A percentile compares a stretch with the other conserved stretches of the same genome.
Conservation (phyloP, 2,329 filamentous ascomycete species). For the Colletotrichum tofieldiae region DNA sequence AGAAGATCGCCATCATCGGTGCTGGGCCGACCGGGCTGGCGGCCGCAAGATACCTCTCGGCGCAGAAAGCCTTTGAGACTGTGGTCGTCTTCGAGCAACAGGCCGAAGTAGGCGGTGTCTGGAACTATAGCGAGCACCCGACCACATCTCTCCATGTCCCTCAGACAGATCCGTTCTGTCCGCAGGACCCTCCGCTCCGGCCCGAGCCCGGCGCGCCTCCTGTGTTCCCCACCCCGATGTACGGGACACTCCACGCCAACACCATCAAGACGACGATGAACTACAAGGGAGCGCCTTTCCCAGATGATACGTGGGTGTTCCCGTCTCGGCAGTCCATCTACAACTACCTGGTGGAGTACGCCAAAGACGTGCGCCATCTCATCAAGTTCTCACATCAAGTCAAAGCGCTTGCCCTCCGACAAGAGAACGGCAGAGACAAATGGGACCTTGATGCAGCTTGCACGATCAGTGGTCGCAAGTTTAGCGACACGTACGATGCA, state of each 20-base stretch:
- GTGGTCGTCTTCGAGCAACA: constrained; percentile 90
- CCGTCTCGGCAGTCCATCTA: constrained; percentile 81
- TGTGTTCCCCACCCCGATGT: constrained; percentile 86
- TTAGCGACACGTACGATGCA: constrained; percentile 76
- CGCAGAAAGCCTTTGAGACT: constrained; percentile 76
- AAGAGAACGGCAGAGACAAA: constrained; percentile 54
- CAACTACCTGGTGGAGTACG: constrained; percentile 81
- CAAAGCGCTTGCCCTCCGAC: constrained; percentile 64
- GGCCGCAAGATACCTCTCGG: constrained; percentile 84
- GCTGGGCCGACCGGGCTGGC: constrained; percentile 86
- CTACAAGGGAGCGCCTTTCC: constrained; percentile 81
- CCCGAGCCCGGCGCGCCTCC: constrained; percentile 58
- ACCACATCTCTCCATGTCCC: constrained; percentile 71
- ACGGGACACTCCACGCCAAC: constrained; percentile 87
- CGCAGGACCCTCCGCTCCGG: constrained; percentile 76
- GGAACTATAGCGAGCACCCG: constrained; percentile 79
- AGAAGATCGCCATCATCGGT: constrained; percentile 83
- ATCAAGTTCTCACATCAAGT: constrained; percentile 82
- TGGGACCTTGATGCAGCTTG: constrained; percentile 76
- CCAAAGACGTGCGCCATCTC: constrained; percentile 75
- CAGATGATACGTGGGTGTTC: constrained; percentile 77
- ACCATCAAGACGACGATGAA: constrained; percentile 87
- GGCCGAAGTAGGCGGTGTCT: constrained; percentile 83
- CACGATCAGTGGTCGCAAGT: constrained; percentile 59
- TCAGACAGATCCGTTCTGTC: constrained; percentile 76